Evolutionary conservation across 257 asterid genomes (phyloP), one percentile per base, ranked within the genome.

Genomic region (Mentha longifolia): DNA sequence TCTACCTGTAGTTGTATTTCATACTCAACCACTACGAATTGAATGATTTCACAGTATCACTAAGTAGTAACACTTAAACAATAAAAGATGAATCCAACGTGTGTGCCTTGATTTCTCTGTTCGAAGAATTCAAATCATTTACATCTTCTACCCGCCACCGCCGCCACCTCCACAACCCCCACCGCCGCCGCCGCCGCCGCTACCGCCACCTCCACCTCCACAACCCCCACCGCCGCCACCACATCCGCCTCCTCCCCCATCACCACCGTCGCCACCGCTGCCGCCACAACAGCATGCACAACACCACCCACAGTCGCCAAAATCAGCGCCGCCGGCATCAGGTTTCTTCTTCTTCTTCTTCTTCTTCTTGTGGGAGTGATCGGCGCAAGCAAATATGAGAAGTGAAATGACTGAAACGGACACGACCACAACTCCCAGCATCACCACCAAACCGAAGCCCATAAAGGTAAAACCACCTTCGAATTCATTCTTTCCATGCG

Each of bases 361-460:
- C 17, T 46, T 9, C 14, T 42, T 9, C 6, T 15, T 1, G 1
- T 47, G 19, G 1, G 54, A 17, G 54, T 47, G 54, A 47, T 47
- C 54, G 8, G 54, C 49, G 6, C 59, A 46, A 11, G 61, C 75
- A 49, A 80, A 42, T 19, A 72, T 56, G 65, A 79, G 10, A 43
- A 63, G 20, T 11, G 74, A 68, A 10, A 77, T 16, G 52, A 80
- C 33, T 14, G 73, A 67, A 13, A 74, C 31, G 63, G 78, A 77
- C 46, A 77, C 5, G 0, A 66, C 19, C 42, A 80, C 73, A 70
- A 37, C n/a, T 17, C 69, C 77, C 28, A 76, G 65, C 28, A 76
- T 64, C 19, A 68, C 41, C 22, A 73, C 16, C 42, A 72, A 10
- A 9, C 79, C 49, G 0, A 42, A 76, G 1, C 79, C 68, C 58